Evolutionary conservation across 2,329 filamentous ascomycete genomes (phyloP), one percentile per base, ranked within the genome.

Genomic region (Pestalotiopsis sp.): DNA sequence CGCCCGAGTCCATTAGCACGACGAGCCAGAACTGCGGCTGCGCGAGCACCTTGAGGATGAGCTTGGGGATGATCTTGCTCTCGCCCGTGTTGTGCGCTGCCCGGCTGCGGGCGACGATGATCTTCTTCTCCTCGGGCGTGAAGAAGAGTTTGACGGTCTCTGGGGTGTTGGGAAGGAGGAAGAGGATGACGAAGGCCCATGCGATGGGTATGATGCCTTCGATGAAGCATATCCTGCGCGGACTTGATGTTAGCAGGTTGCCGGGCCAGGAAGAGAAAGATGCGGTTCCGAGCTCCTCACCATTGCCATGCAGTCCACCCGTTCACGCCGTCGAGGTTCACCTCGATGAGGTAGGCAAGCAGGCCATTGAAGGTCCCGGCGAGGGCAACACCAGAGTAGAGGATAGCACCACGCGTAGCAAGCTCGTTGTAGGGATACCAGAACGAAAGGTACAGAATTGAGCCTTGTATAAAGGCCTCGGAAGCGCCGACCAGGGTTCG

Each of bases 11-110:
- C 9, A 75, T 70, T 1, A 74, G 61, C 2, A 71, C 69, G 67
- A 74, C 72, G 14, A 75, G 63, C 73, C 73, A 76, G 64, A 76
- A 76, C 49, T 74, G 72, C n/a, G 70, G 63, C 45, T 75, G 73
- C 12, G 69, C 45, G 61, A 76, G 68, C 2, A 75, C 65, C n/a
- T 67, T 66, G 65, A 67, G 68, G 45, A 76, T 72, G 52, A 72
- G 69, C 12, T 57, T 68, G 13, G 67, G 58, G 11, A 68, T 25
- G 12, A 75, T 62, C 7, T 38, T 49, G 52, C 68, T 65, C 20
- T 73, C 69, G 25, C 70, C 62, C 4, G 70, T 70, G 68, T 76
- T 76, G 68, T 76, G 73, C 7, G 74, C 49, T 13, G 70, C 67
- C 3, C 66, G 69, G 59, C 70, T 72, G 12, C 73, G 69, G 13